Evolutionary conservation across 345 rosid species (phyloP).

Genomic region (Bruguiera parviflora): DNA sequence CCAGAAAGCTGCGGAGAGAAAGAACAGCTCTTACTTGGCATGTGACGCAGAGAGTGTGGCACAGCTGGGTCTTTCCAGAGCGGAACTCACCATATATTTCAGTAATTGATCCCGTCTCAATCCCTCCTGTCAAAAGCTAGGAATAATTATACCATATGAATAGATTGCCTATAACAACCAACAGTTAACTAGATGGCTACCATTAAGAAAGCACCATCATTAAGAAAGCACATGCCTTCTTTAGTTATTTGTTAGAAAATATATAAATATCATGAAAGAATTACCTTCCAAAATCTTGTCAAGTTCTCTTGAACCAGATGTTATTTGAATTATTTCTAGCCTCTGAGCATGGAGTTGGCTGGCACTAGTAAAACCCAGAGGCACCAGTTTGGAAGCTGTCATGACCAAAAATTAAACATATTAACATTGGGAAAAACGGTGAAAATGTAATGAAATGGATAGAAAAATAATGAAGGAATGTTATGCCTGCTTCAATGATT

Average conservation of each 20-base stretch:
- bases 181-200: not conserved
- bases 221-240: not conserved
- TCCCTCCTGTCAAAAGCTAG: slow-evolving; percentile 55
- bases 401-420: slow-evolving; percentile 9
- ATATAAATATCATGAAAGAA: not conserved
- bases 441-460: not conserved
- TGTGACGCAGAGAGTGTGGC: slow-evolving; percentile 95
- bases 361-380: slow-evolving; percentile 94
- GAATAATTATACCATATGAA: not conserved
- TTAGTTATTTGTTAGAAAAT: too few species aligned
- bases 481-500: slow-evolving; percentile 84
- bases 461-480: not conserved
- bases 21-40: slow-evolving; percentile 64
- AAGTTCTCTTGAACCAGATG: slow-evolving; percentile 90
- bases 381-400: slow-evolving; percentile 88
- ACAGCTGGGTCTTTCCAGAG: slow-evolving; percentile 94
- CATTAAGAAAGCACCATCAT: not conserved
- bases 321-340: slow-evolving; percentile 92
- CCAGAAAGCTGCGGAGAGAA: not conserved
- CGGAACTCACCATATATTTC: slow-evolving; percentile 97
- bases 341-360: slow-evolving; percentile 86
- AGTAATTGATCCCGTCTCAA: slow-evolving; percentile 95
- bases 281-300: slow-evolving; percentile 92
- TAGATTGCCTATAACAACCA: not conserved
- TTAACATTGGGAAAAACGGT: not conserved